A percentile compares a stretch with the other conserved stretches of the same genome.
phyloP scores from a whole-genome alignment of 768 basidiomycete genomes.

The Hemileccinum impolitum region DNA sequence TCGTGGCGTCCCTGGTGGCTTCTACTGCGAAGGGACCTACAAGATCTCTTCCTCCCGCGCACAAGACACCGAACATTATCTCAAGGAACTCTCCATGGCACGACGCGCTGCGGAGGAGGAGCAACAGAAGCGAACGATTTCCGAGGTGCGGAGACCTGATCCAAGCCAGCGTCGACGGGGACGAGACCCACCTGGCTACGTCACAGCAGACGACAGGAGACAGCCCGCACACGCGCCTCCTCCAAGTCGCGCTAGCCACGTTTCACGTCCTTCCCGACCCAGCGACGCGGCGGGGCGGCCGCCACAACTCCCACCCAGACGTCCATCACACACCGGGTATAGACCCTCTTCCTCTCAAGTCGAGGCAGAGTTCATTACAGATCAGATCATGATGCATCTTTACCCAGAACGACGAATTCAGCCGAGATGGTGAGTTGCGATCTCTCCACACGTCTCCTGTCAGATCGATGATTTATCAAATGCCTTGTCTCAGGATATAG shows the following conservation, averaged over 20 bases:
- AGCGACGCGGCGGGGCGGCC: constrained; percentile 17
- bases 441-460: not conserved
- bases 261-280: constrained; percentile 6
- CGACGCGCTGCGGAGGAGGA: constrained; percentile 27
- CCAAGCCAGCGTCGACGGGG: constrained; percentile 13
- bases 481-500: constrained; percentile 20
- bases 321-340: constrained; percentile 10
- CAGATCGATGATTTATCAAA: not conserved
- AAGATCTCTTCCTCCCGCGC: constrained; percentile 32
- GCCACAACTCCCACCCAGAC: constrained; percentile 13
- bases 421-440: constrained; percentile 28
- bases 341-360: constrained; percentile 27
- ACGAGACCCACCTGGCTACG: constrained; percentile 10
- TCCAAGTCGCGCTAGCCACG: constrained; percentile 4
- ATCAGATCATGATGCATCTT: constrained; percentile 35
- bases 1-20: constrained; percentile 32
- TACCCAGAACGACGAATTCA: constrained; percentile 33
- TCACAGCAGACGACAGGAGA: constrained; percentile 5
- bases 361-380: constrained; percentile 30
- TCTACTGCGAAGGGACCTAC: constrained; percentile 35
- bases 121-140: constrained; percentile 27
- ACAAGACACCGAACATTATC: constrained; percentile 31
- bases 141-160: constrained; percentile 28
- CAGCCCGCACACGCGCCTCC: constrained; percentile 3
- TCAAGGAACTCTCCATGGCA: constrained; percentile 25